Conservation (phyloP, 2,329 filamentous ascomycete species). For the Xylariaceae sp. region DNA sequence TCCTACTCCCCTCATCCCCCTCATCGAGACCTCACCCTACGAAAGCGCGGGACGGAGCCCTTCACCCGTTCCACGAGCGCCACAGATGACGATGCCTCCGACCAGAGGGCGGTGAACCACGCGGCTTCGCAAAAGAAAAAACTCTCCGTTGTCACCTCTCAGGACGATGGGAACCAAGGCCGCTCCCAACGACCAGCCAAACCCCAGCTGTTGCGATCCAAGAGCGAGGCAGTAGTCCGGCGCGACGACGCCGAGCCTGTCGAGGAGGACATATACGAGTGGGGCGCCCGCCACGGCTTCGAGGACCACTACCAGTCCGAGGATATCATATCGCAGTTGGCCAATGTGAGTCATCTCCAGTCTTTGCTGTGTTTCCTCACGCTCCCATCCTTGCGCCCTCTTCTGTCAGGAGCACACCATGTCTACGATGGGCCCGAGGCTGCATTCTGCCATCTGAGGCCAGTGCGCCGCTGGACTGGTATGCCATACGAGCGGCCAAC, state of each 20-base stretch:
- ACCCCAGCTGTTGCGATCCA: slow-evolving; percentile 52
- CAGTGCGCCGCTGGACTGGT: no score
- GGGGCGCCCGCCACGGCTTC: slow-evolving; percentile 76
- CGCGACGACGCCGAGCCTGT: slow-evolving; percentile 37
- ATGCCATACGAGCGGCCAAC: no score
- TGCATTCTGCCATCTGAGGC: no score
- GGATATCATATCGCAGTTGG: slow-evolving; percentile 80
- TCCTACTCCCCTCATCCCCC: slow-evolving; percentile 8
- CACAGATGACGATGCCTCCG: slow-evolving; percentile 22
- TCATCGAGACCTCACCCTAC: not conserved
- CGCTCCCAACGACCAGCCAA: slow-evolving; percentile 40
- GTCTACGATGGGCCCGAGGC: no score
- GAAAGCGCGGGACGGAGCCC: slow-evolving; percentile 10
- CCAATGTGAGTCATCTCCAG: slow-evolving; percentile 57
- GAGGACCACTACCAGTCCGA: slow-evolving; percentile 89
- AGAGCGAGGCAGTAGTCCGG: slow-evolving; percentile 50
- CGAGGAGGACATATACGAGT: slow-evolving; percentile 47
- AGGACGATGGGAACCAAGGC: slow-evolving; percentile 32
- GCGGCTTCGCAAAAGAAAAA: slow-evolving; percentile 41
- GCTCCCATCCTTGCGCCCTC: not conserved
- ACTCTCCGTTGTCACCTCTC: slow-evolving; percentile 24
- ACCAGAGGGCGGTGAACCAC: slow-evolving; percentile 41
- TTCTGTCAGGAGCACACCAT: no score
- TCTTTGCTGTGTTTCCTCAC: not conserved
- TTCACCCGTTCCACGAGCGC: slow-evolving; percentile 19